phyloP scores from a whole-genome alignment of 2,329 filamentous ascomycete species.

The Botrytis squamosa region DNA sequence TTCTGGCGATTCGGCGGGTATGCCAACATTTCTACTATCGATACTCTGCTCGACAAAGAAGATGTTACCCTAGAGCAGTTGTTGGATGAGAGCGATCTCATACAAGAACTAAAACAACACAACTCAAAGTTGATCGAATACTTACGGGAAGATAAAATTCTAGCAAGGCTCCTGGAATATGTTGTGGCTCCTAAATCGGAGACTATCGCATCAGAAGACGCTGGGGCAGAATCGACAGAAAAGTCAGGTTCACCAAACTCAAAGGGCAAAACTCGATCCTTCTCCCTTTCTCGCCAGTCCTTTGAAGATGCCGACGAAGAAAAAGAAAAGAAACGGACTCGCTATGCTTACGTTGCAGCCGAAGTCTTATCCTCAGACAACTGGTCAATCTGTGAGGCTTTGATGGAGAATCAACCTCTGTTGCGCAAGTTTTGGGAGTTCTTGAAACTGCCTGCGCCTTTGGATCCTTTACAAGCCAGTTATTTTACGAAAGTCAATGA shows the following conservation, averaged over 20 bases:
- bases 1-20: constrained; percentile 99
- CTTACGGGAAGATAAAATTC: constrained; percentile 79
- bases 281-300: constrained; percentile 50
- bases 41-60: constrained; percentile 92
- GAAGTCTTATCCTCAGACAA: constrained; percentile 94
- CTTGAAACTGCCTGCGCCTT: constrained; percentile 74
- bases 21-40: constrained; percentile 94
- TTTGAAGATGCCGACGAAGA: constrained; percentile 63
- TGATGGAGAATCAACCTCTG: constrained; percentile 79
- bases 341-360: constrained; percentile 89
- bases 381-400: constrained; percentile 91
- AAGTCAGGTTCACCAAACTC: constrained; percentile 52
- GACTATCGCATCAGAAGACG: constrained; percentile 52
- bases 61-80: constrained; percentile 95
- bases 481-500: constrained; percentile 99
- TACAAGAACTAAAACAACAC: constrained; percentile 97
- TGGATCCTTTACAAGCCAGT: constrained; percentile 90
- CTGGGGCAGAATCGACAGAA: constrained; percentile 52
- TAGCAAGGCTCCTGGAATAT: constrained; percentile 85
- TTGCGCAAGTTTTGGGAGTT: constrained; percentile 90
- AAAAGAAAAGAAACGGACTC: constrained; percentile 84
- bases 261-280: constrained; percentile 48
- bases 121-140: constrained; percentile 98
- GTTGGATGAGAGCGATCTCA: constrained; percentile 91
- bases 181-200: constrained; percentile 77